Percentiles rank a stretch among this genome's conserved stretches.
Conservation (phyloP, 2,329 filamentous ascomycete genomes). For the Colletotrichum abscissum region DNA sequence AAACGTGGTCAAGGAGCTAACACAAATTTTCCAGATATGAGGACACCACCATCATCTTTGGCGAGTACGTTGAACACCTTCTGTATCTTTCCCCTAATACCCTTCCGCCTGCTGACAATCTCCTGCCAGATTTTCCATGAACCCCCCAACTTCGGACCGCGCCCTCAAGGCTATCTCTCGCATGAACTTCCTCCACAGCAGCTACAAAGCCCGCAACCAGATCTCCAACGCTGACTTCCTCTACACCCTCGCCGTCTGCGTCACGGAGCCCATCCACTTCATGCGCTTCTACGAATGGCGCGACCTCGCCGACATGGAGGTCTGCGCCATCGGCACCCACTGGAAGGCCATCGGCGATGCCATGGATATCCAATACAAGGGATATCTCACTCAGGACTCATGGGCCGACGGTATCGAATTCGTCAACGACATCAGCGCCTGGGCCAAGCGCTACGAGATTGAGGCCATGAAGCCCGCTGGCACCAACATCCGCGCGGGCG, state of each 20-base stretch:
- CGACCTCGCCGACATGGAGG: slow-evolving; percentile 72
- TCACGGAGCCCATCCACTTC: slow-evolving; percentile 73
- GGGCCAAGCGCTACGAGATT: slow-evolving; percentile 68
- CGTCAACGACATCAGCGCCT: slow-evolving; percentile 57
- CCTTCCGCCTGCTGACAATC: neutral
- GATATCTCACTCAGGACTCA: slow-evolving; percentile 45
- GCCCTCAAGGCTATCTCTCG: slow-evolving; percentile 50
- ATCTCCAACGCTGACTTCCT: slow-evolving; percentile 52
- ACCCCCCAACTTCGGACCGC: slow-evolving; percentile 49
- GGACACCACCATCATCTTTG: slow-evolving; percentile 52
- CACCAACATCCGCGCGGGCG: slow-evolving; percentile 63
- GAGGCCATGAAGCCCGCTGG: slow-evolving; percentile 65
- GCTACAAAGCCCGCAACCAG: slow-evolving; percentile 49
- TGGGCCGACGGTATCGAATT: slow-evolving; percentile 66
- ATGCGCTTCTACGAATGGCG: slow-evolving; percentile 78
- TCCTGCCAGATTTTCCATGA: slow-evolving; percentile 42
- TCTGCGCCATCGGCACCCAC: slow-evolving; percentile 73
- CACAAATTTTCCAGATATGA: slow-evolving; percentile 47
- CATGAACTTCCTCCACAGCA: slow-evolving; percentile 53
- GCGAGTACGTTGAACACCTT: slow-evolving; percentile 42
- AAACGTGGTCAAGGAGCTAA: neutral
- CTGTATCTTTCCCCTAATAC: neutral
- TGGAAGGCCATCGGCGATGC: slow-evolving; percentile 79
- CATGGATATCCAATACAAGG: slow-evolving; percentile 70
- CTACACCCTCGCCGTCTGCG: slow-evolving; percentile 65